A percentile compares a stretch with the other conserved stretches of the same genome.
These are phyloP conservation scores for Yamadazyma conglobata DNA, from an alignment of 1,139 yeast species.

Conservation along the genomic window DNA sequence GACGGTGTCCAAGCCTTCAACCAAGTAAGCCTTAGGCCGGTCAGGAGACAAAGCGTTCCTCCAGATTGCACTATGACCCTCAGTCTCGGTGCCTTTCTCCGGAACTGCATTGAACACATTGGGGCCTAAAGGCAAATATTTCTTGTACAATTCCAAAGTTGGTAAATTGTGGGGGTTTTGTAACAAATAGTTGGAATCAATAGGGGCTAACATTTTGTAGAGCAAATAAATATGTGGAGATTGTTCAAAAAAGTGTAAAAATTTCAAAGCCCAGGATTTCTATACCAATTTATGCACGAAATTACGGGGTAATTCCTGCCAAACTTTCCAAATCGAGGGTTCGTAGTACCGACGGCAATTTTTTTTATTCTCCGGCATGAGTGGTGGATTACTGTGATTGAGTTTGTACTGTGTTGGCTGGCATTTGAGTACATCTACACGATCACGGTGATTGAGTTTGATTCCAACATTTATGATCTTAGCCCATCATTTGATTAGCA, in stretches of 20 bases:
- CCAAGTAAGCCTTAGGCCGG: slow-evolving; percentile 20
- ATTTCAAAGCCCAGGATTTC: background rate
- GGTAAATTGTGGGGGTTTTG: slow-evolving; percentile 18
- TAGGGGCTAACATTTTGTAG: slow-evolving; percentile 13
- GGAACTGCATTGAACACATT: slow-evolving; percentile 19
- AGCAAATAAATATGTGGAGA: background rate
- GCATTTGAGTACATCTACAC: too few relatives aligned
- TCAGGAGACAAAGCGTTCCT: slow-evolving; percentile 26
- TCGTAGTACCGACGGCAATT: too few relatives aligned
- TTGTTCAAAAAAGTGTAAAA: background rate
- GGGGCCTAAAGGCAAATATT: slow-evolving; percentile 24
- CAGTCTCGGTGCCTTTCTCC: slow-evolving; percentile 27
- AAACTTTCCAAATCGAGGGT: too few relatives aligned
- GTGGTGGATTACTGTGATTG: too few relatives aligned
- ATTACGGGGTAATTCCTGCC: slow-evolving; percentile 2
- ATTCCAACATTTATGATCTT: too few relatives aligned
- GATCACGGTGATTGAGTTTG: too few relatives aligned
- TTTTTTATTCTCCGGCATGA: too few relatives aligned
- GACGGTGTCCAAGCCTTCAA: slow-evolving; percentile 27
- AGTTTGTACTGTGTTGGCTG: too few relatives aligned
- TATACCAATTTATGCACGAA: slow-evolving; percentile 1
- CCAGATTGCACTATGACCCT: slow-evolving; percentile 32
- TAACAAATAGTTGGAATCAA: slow-evolving; percentile 16
- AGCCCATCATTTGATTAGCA: too few relatives aligned
- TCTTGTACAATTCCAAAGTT: slow-evolving; percentile 16